A percentile compares a stretch with the other conserved stretches of the same genome.
These are phyloP conservation scores for Elaeagnus macrophylla DNA, from an alignment of 306 rosid genomes.

Conservation along the genomic window DNA sequence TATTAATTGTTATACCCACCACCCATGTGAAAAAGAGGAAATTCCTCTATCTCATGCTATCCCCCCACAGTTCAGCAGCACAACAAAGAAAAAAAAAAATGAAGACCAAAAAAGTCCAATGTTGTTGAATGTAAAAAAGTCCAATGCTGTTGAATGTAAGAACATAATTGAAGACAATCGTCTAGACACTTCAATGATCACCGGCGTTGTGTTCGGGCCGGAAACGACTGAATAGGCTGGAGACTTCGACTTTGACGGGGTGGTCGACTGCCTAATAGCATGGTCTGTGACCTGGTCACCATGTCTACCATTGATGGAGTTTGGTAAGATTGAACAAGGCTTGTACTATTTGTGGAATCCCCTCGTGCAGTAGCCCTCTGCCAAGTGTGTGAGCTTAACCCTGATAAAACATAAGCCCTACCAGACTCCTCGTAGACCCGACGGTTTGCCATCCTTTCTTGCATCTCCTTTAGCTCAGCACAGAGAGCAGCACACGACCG, in stretches of 20 bases:
- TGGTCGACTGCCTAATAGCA: constrained; percentile 36
- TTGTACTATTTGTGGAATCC: constrained; percentile 68
- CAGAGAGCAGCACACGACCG: constrained; percentile 48
- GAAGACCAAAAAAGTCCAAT: constrained; percentile 21
- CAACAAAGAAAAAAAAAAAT: constrained; percentile 4
- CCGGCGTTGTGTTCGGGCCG: constrained; percentile 25
- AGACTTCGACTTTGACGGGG: constrained; percentile 31
- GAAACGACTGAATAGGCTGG: constrained; percentile 36
- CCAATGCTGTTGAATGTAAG: constrained; percentile 9
- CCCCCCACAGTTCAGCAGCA: constrained; percentile 19
- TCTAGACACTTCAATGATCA: constrained; percentile 10
- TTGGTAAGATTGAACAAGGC: constrained; percentile 60
- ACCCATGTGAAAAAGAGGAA: constrained; percentile 16
- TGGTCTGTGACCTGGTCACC: constrained; percentile 71
- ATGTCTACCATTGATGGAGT: constrained; percentile 83
- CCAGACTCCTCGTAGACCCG: constrained; percentile 76
- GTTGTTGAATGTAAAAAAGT: constrained; percentile 9
- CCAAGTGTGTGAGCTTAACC: constrained; percentile 85
- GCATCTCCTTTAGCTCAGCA: constrained; percentile 84
- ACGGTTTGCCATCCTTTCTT: constrained; percentile 77
- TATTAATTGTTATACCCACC: constrained; percentile 45
- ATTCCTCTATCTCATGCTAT: constrained; percentile 28
- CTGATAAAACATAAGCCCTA: constrained; percentile 81
- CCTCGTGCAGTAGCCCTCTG: constrained; percentile 95
- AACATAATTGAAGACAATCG: constrained; percentile 22